Evolutionary conservation across 192 early-diverging fungal species (phyloP).

Genomic region (Coemansia sp.): DNA sequence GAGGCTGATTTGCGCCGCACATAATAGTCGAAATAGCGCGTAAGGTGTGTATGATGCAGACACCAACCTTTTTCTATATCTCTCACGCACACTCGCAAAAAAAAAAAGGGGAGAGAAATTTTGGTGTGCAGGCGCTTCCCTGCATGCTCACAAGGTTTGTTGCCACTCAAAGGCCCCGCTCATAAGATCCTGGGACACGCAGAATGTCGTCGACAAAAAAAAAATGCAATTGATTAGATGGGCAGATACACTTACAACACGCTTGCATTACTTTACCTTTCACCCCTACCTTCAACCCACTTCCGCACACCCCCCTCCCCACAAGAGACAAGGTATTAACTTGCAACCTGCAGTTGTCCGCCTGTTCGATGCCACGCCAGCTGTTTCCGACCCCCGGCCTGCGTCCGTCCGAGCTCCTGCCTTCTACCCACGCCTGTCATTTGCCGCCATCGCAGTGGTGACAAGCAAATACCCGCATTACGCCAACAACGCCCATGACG

Average conservation of each 20-base stretch:
- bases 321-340: constrained; percentile 8
- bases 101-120: neutral
- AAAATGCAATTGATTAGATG: neutral
- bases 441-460: neutral
- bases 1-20: neutral
- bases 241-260: neutral
- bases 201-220: neutral
- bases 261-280: neutral
- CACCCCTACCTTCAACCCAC: constrained; percentile 1
- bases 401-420: constrained; percentile 15
- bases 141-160: neutral
- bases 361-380: constrained; percentile 16
- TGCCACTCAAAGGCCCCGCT: neutral
- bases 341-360: constrained; percentile 9
- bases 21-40: constrained; percentile 1
- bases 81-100: neutral
- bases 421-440: neutral
- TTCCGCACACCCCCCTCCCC: constrained; percentile 1
- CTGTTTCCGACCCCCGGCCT: constrained; percentile 12
- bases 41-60: neutral
- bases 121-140: neutral
- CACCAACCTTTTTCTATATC: neutral
- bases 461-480: constrained; percentile 16
- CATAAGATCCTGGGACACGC: neutral
- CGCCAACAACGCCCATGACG: neutral